Percentiles rank a stretch among this genome's conserved stretches.
These are phyloP conservation scores for Periconia sp. DNA, from an alignment of 2,329 filamentous ascomycete genomes.

Conservation along the genomic window DNA sequence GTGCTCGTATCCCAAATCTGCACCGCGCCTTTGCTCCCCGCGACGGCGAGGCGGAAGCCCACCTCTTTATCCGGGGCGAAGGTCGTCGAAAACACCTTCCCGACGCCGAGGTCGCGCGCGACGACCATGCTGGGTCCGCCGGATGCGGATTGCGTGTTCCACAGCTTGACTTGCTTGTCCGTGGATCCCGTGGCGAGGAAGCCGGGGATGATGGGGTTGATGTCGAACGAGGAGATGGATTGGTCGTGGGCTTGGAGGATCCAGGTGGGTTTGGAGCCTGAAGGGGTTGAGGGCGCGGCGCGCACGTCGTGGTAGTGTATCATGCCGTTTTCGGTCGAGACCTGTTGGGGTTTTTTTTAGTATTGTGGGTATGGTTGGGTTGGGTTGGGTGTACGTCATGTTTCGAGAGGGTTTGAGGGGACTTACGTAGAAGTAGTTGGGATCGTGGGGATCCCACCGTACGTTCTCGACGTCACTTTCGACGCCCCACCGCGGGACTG, in stretches of 20 bases:
- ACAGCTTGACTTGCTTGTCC: constrained; percentile 94
- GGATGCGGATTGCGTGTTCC: constrained; percentile 75
- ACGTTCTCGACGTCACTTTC: constrained; percentile 94
- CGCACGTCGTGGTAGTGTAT: constrained; percentile 91
- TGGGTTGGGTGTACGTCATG: no score
- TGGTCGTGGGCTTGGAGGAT: constrained; percentile 94
- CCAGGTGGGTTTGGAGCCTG: constrained; percentile 84
- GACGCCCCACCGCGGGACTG: constrained; percentile 83
- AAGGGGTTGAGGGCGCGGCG: constrained; percentile 70
- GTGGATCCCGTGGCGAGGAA: constrained; percentile 92
- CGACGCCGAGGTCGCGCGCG: constrained; percentile 87
- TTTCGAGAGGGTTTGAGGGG: background rate
- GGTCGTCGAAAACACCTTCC: constrained; percentile 86
- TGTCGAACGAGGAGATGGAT: constrained; percentile 86
- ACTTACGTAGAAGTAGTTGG: constrained; percentile 86
- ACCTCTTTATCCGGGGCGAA: constrained; percentile 92
- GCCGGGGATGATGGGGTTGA: constrained; percentile 86
- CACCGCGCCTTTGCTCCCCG: constrained; percentile 88
- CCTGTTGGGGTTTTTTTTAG: constrained; percentile 23
- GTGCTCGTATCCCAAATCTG: constrained; percentile 98
- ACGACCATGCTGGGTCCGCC: constrained; percentile 84
- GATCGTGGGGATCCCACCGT: constrained; percentile 88
- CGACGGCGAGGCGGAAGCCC: constrained; percentile 87
- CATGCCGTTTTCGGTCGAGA: constrained; percentile 84
- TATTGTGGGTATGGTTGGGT: no score